phyloP scores from a whole-genome alignment of 2,329 filamentous ascomycete species.

The Ustilaginoidea virens region DNA sequence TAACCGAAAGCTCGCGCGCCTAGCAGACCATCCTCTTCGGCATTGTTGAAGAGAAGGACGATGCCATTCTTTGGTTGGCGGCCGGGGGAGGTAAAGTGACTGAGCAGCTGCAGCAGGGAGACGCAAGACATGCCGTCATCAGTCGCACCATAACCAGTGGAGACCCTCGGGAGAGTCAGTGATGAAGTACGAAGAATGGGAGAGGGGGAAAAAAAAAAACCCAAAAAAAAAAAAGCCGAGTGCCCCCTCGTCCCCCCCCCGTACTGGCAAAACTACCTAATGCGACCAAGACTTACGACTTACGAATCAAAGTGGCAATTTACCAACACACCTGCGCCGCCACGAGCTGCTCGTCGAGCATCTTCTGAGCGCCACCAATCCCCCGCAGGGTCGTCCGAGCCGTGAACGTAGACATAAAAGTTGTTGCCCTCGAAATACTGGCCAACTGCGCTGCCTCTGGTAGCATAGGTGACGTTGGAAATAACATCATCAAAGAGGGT shows the following conservation, averaged over 20 bases:
- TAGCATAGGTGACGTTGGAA: conserved; percentile 58
- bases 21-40: conserved; percentile 83
- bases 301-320: conserved; percentile 84
- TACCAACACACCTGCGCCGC: conserved; percentile 67
- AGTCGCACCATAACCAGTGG: conserved; percentile 82
- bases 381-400: conserved; percentile 55
- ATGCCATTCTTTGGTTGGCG: conserved; percentile 67
- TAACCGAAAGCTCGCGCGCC: conserved; percentile 75
- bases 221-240: too few species aligned
- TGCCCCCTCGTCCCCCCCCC: too few species aligned
- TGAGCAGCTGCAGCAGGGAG: conserved; percentile 71
- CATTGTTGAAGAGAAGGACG: conserved; percentile 82
- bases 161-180: conserved; percentile 44
- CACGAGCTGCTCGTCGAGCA: conserved; percentile 29
- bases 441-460: conserved; percentile 12
- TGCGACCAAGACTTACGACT: conserved; percentile 13
- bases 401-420: conserved; percentile 80
- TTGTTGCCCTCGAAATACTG: conserved; percentile 91
- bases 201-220: too few species aligned
- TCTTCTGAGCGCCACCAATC: conserved; percentile 51
- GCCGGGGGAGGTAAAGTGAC: conserved; percentile 61
- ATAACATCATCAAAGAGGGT: conserved; percentile 65
- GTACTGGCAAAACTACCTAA: too few species aligned
- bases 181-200: too few species aligned
- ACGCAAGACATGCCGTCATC: conserved; percentile 87